Percentiles rank a stretch among this genome's conserved stretches.
Evolutionary conservation across 805 yeast species (phyloP).

Genomic region (Yamadazyma kitorensis): DNA sequence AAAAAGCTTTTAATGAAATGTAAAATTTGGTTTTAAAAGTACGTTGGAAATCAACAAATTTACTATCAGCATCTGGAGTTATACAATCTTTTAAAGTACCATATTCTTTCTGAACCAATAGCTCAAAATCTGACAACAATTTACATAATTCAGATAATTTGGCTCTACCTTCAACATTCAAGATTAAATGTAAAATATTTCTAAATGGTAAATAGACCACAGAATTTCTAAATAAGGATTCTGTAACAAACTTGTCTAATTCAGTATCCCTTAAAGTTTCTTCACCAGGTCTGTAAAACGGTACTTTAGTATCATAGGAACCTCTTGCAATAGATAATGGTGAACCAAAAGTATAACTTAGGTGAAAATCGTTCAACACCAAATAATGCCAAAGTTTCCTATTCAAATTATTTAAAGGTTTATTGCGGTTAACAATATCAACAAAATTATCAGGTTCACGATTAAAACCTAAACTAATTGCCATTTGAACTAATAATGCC

Average conservation of each 20-base stretch:
- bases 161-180: constrained; percentile 39
- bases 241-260: constrained; percentile 42
- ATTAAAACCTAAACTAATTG: constrained; percentile 36
- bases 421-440: constrained; percentile 20
- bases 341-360: constrained; percentile 47
- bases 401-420: constrained; percentile 41
- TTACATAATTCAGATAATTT: constrained; percentile 35
- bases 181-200: constrained; percentile 33
- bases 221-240: constrained; percentile 26
- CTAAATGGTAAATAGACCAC: constrained; percentile 25
- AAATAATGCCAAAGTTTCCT: constrained; percentile 60
- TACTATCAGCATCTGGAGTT: constrained; percentile 9
- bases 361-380: constrained; percentile 43
- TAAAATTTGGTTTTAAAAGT: constrained; percentile 24
- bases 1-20: constrained; percentile 28
- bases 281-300: constrained; percentile 36
- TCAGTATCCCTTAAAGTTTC: constrained; percentile 35
- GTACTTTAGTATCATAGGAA: constrained; percentile 52
- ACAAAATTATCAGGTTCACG: constrained; percentile 37
- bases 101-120: constrained; percentile 23
- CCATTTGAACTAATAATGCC: constrained; percentile 35
- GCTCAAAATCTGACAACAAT: constrained; percentile 36
- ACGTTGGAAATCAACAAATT: constrained; percentile 10
- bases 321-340: constrained; percentile 38
- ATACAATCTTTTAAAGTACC: constrained; percentile 23